phyloP scores from a whole-genome alignment of 305 asterid species.

The Fraxinus xanthoxyloides region DNA sequence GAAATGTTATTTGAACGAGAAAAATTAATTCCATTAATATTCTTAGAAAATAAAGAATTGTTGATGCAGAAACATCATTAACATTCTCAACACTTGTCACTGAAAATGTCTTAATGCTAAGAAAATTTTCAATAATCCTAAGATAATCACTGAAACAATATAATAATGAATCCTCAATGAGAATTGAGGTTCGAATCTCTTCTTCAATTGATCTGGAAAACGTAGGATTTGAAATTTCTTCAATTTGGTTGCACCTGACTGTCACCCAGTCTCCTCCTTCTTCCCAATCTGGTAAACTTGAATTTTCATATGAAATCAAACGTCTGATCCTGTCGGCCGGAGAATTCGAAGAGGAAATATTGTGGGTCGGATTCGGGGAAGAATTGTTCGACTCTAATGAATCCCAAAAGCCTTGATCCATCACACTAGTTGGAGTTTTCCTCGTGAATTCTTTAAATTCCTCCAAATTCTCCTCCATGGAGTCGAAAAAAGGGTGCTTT shows the following conservation, averaged over 20 bases:
- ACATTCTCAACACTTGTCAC: slow-evolving; percentile 12
- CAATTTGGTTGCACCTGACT: slow-evolving; percentile 40
- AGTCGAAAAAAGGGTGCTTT: slow-evolving; percentile 52
- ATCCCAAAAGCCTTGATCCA: slow-evolving; percentile 78
- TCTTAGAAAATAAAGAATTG: slow-evolving; percentile 4
- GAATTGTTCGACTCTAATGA: slow-evolving; percentile 36
- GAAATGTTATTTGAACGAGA: slow-evolving; percentile 22
- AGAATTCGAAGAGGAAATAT: slow-evolving; percentile 21
- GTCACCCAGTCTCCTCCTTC: slow-evolving; percentile 65
- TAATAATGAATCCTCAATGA: slow-evolving; percentile 29
- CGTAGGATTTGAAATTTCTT: slow-evolving; percentile 22
- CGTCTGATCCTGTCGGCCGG: slow-evolving; percentile 40
- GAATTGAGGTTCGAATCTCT: slow-evolving; percentile 10
- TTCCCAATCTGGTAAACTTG: slow-evolving; percentile 32
- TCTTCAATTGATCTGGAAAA: slow-evolving; percentile 12
- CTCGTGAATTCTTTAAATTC: slow-evolving; percentile 19
- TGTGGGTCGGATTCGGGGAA: slow-evolving; percentile 13
- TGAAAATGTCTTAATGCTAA: not conserved
- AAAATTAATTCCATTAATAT: slow-evolving; percentile 19
- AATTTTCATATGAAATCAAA: slow-evolving; percentile 31
- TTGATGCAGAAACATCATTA: slow-evolving; percentile 17
- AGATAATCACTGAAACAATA: slow-evolving; percentile 25
- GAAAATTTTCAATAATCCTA: slow-evolving; percentile 6
- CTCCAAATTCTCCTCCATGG: slow-evolving; percentile 11
- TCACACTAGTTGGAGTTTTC: slow-evolving; percentile 71